phyloP scores from a whole-genome alignment of 2,329 filamentous ascomycete genomes.

The Ceratocystis colombiana region DNA sequence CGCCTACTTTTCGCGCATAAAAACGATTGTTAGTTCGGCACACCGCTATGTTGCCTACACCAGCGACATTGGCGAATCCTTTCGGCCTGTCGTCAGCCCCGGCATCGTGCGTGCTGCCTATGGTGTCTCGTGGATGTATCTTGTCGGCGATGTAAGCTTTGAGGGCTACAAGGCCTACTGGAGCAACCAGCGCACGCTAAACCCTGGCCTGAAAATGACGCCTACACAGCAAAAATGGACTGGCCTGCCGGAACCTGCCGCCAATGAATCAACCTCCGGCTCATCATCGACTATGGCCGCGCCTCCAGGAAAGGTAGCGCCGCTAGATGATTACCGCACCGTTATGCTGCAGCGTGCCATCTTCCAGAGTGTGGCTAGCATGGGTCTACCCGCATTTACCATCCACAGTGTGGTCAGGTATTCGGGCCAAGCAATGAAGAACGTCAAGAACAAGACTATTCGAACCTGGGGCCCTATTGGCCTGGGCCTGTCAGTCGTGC shows the following conservation, averaged over 20 bases:
- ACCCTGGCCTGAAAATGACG: conserved; percentile 53
- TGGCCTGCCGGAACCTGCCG: conserved; percentile 36
- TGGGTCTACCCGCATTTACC: conserved; percentile 88
- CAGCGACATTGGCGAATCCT: conserved; percentile 90
- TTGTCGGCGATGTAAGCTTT: conserved; percentile 79
- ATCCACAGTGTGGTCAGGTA: conserved; percentile 91
- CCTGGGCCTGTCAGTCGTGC: conserved; percentile 65
- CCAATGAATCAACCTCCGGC: conserved; percentile 15
- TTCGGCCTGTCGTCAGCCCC: conserved; percentile 84
- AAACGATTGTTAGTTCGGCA: conserved; percentile 78
- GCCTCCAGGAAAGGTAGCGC: conserved; percentile 42
- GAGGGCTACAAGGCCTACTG: conserved; percentile 94
- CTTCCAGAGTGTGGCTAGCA: conserved; percentile 83
- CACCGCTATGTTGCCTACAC: conserved; percentile 97
- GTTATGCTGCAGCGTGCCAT: conserved; percentile 86
- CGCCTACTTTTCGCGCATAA: conserved; percentile 74
- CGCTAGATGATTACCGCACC: conserved; percentile 79
- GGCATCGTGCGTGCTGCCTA: conserved; percentile 73
- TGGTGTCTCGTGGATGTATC: conserved; percentile 83
- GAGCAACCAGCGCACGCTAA: conserved; percentile 65
- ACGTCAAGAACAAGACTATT: conserved; percentile 62
- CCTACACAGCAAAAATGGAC: conserved; percentile 41
- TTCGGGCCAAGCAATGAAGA: conserved; percentile 74
- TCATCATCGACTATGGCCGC: conserved; percentile 1
- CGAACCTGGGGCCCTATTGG: conserved; percentile 88